phyloP scores from a whole-genome alignment of 192 early-diverging fungal species.

The Fimicolochytrium jonesii region DNA sequence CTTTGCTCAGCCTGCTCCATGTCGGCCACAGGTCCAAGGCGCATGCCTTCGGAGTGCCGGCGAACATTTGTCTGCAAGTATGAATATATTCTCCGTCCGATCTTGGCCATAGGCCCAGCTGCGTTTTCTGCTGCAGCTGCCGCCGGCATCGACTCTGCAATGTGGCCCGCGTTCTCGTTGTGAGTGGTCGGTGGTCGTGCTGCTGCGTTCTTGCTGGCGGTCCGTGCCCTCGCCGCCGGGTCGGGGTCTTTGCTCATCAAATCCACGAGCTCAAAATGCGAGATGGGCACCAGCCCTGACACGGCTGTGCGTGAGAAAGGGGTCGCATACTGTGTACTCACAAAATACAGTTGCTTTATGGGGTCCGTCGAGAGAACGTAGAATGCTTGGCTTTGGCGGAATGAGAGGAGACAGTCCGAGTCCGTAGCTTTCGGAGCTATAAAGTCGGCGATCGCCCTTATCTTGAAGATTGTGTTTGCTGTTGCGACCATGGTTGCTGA shows the following conservation, averaged over 20 bases:
- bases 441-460: conserved; percentile 40
- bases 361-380: conserved; percentile 43
- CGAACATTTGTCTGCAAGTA: conserved; percentile 1
- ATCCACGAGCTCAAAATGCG: conserved; percentile 43
- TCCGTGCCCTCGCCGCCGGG: conserved; percentile 14
- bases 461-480: conserved; percentile 44
- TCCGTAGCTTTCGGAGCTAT: conserved; percentile 30
- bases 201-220: too few species aligned
- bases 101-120: too few species aligned
- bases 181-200: too few species aligned
- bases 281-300: conserved; percentile 43
- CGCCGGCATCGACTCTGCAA: too few species aligned
- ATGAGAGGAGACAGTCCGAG: conserved; percentile 33
- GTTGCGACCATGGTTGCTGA: conserved; percentile 31
- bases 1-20: background rate
- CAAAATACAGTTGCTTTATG: conserved; percentile 42
- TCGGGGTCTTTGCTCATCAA: conserved; percentile 13
- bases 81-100: background rate
- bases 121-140: too few species aligned
- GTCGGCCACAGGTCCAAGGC: background rate
- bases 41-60: conserved; percentile 6
- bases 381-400: conserved; percentile 46
- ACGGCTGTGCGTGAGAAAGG: conserved; percentile 48
- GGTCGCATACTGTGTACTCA: conserved; percentile 47
- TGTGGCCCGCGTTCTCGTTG: too few species aligned